Percentiles rank a stretch among this genome's conserved stretches.
Conservation (phyloP, 2,329 filamentous ascomycete species). For the Huntiella bhutanensis region DNA sequence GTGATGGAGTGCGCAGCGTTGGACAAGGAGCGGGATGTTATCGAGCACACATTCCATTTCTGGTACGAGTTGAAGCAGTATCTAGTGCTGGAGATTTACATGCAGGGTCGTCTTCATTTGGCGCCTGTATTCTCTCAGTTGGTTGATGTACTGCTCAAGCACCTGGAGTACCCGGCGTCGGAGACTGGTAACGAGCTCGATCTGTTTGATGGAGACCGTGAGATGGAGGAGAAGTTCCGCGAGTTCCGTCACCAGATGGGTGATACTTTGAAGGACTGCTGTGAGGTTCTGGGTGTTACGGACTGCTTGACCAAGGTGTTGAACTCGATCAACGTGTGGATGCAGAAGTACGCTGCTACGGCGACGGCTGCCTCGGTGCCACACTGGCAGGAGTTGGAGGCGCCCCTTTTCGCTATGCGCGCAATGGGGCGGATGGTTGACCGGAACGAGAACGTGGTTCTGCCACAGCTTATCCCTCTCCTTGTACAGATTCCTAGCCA, state of each 20-base stretch:
- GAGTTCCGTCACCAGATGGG: conserved; percentile 96
- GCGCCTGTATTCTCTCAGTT: conserved; percentile 72
- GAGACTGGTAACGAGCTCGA: conserved; percentile 59
- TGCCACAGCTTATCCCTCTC: conserved; percentile 81
- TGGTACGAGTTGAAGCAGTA: conserved; percentile 99
- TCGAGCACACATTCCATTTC: conserved; percentile 86
- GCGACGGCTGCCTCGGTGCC: conserved; percentile 59
- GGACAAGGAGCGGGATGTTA: conserved; percentile 77
- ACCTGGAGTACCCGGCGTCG: conserved; percentile 68
- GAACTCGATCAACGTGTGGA: conserved; percentile 72
- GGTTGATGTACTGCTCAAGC: conserved; percentile 81
- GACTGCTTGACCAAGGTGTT: conserved; percentile 84
- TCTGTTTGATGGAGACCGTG: conserved; percentile 85
- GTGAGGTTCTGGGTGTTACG: conserved; percentile 84
- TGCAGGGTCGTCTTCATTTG: conserved; percentile 56
- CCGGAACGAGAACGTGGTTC: conserved; percentile 65
- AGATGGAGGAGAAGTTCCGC: conserved; percentile 90
- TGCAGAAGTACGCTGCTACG: conserved; percentile 58
- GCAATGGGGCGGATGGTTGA: conserved; percentile 96
- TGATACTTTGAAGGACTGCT: conserved; percentile 91
- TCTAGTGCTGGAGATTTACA: conserved; percentile 75
- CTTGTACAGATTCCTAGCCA: conserved; percentile 89
- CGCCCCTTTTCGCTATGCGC: conserved; percentile 83
- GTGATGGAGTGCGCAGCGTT: conserved; percentile 80
- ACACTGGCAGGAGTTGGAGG: conserved; percentile 91